phyloP scores from a whole-genome alignment of 306 rosid genomes.

The Gillenia trifoliata region DNA sequence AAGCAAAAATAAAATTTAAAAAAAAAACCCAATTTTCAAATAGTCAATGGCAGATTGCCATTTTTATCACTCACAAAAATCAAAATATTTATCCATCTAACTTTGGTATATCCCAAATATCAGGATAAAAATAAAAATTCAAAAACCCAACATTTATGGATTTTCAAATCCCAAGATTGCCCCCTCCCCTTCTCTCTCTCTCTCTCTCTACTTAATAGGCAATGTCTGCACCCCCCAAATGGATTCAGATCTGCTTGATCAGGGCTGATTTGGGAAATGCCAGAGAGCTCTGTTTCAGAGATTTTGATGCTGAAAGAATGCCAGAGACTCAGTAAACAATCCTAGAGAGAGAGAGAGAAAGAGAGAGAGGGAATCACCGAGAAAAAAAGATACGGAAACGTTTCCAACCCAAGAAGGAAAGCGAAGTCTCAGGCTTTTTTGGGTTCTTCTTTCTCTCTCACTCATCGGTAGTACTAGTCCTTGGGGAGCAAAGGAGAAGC shows the following conservation, averaged over 20 bases:
- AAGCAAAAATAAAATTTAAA: background rate
- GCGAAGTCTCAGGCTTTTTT: slow-evolving; percentile 29
- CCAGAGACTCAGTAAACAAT: slow-evolving; percentile 36
- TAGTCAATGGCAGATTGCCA: background rate
- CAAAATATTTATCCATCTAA: too few relatives aligned
- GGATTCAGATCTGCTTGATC: slow-evolving; percentile 28
- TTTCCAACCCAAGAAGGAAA: slow-evolving; percentile 24
- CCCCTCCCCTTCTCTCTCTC: background rate
- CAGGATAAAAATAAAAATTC: background rate
- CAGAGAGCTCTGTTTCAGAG: slow-evolving; percentile 31
- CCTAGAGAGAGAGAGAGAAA: slow-evolving; percentile 14
- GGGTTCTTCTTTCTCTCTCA: slow-evolving; percentile 16
- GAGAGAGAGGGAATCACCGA: slow-evolving; percentile 9
- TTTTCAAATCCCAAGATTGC: slow-evolving; percentile 34
- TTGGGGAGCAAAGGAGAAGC: slow-evolving; percentile 50
- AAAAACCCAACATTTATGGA: slow-evolving; percentile 28
- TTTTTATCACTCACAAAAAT: background rate
- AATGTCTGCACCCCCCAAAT: slow-evolving; percentile 17
- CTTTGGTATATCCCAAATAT: slow-evolving; percentile 17
- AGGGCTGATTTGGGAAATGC: slow-evolving; percentile 24
- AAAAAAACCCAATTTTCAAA: too few relatives aligned
- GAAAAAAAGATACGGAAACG: slow-evolving; percentile 38
- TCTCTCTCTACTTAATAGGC: slow-evolving; percentile 10
- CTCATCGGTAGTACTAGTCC: slow-evolving; percentile 5
- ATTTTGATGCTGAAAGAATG: slow-evolving; percentile 30